These are phyloP conservation scores for Acanthamoeba triangularis DNA, from an alignment of 208 protist species.

Conservation along the genomic window DNA sequence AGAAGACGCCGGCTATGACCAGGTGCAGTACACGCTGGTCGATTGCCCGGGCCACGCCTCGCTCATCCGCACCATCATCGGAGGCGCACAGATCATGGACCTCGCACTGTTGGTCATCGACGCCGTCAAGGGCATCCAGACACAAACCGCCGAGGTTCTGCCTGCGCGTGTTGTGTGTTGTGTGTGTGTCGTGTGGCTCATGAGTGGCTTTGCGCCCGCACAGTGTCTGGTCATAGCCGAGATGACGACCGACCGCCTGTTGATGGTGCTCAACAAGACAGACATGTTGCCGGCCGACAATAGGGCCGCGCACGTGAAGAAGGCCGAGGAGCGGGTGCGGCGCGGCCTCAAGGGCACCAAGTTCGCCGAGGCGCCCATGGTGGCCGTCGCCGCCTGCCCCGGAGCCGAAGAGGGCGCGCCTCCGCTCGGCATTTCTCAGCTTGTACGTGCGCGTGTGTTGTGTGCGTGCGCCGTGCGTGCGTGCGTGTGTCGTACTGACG, in stretches of 20 bases:
- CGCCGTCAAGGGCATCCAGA: constrained; percentile 98
- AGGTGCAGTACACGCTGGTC: constrained; percentile 97
- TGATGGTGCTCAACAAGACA: constrained; percentile 98
- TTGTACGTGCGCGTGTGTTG: not conserved
- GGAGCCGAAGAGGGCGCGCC: not conserved
- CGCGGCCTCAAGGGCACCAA: constrained; percentile 82
- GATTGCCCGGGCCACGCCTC: constrained; percentile 99
- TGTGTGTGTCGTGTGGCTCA: not conserved
- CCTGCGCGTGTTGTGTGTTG: not conserved
- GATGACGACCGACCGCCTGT: constrained; percentile 93
- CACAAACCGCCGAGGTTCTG: constrained; percentile 97
- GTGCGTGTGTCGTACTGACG: not conserved
- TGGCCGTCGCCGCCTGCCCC: constrained; percentile 78
- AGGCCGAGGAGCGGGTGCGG: constrained; percentile 73
- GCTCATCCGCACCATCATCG: constrained; percentile 93
- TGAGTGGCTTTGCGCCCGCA: constrained; percentile 84
- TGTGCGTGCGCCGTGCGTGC: not conserved
- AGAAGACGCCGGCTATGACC: constrained; percentile 76
- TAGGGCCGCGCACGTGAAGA: constrained; percentile 82
- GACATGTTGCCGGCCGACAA: constrained; percentile 92
- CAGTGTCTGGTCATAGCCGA: constrained; percentile 93
- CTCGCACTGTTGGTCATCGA: constrained; percentile 98
- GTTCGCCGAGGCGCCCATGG: constrained; percentile 79
- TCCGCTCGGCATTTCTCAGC: not conserved
- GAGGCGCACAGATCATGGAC: constrained; percentile 99